Percentiles rank a stretch among this genome's conserved stretches.
Evolutionary conservation across 2,329 filamentous ascomycete genomes (phyloP).

Genomic region (Fusarium mexicanum): DNA sequence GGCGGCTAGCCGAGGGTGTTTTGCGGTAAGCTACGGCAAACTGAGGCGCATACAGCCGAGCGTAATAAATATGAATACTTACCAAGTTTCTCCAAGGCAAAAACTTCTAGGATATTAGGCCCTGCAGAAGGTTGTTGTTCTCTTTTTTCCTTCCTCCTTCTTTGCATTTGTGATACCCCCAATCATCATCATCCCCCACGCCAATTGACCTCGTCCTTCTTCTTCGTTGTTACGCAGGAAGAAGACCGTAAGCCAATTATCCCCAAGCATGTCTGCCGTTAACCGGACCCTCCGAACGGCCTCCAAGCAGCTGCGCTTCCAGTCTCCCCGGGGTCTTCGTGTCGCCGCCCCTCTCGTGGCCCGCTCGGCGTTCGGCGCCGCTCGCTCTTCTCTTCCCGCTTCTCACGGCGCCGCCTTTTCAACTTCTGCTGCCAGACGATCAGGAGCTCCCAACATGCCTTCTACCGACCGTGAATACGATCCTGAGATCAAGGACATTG

Average conservation of each 20-base stretch:
- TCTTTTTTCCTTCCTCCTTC: not conserved
- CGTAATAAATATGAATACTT: slow-evolving; percentile 38
- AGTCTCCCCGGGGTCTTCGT: slow-evolving; percentile 50
- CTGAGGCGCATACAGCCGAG: slow-evolving; percentile 38
- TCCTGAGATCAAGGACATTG: slow-evolving; percentile 94
- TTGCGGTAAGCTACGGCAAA: slow-evolving; percentile 42
- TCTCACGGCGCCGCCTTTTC: slow-evolving; percentile 57
- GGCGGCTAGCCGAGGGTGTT: slow-evolving; percentile 43
- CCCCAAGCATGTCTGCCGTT: slow-evolving; percentile 60
- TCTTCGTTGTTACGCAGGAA: slow-evolving; percentile 16
- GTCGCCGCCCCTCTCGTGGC: slow-evolving; percentile 50
- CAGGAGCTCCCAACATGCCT: slow-evolving; percentile 61
- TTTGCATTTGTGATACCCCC: slow-evolving; percentile 31
- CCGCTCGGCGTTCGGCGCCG: slow-evolving; percentile 46
- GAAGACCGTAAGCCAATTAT: slow-evolving; percentile 7
- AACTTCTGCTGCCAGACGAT: slow-evolving; percentile 59
- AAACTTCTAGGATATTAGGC: slow-evolving; percentile 14
- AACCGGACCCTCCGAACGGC: slow-evolving; percentile 64
- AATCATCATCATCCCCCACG: not conserved
- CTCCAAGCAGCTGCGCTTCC: slow-evolving; percentile 63
- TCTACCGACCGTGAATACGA: slow-evolving; percentile 75
- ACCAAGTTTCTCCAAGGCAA: slow-evolving; percentile 26
- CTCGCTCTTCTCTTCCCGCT: slow-evolving; percentile 49
- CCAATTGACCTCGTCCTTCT: slow-evolving; percentile 26
- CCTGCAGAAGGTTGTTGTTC: slow-evolving; percentile 20